Percentiles rank a stretch among this genome's conserved stretches.
Conservation (phyloP, 2,329 filamentous ascomycete species). For the Neofusicoccum umdonicola region DNA sequence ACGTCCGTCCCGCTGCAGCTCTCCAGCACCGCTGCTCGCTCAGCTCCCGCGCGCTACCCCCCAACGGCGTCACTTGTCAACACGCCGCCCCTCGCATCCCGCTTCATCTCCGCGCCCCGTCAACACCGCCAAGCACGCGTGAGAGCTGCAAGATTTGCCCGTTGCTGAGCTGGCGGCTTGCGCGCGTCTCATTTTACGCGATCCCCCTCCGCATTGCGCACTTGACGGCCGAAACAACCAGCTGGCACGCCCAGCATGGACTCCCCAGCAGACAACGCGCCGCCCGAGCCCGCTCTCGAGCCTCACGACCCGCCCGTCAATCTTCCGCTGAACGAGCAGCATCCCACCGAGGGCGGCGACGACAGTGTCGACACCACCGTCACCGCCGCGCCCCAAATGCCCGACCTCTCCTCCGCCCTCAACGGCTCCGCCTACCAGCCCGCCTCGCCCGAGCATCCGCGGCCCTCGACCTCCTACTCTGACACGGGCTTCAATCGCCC, state of each 20-base stretch:
- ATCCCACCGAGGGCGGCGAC: conserved; percentile 43
- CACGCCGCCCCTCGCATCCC: conserved; percentile 1
- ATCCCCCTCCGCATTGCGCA: conserved; percentile 12
- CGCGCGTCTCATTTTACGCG: neutral
- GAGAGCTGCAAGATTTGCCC: neutral
- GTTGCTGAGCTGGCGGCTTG: conserved; percentile 5
- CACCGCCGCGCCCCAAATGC: conserved; percentile 38
- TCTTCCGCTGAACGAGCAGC: conserved; percentile 25
- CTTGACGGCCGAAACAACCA: conserved; percentile 10
- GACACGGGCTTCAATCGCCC: conserved; percentile 48
- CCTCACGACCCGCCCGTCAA: conserved; percentile 17
- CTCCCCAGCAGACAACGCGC: conserved; percentile 15
- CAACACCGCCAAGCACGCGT: neutral
- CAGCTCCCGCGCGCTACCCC: conserved; percentile 10
- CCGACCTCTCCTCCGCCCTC: conserved; percentile 33
- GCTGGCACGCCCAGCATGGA: conserved; percentile 18
- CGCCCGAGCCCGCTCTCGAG: conserved; percentile 15
- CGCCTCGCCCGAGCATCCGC: conserved; percentile 29
- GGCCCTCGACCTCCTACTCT: conserved; percentile 55
- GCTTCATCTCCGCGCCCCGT: conserved; percentile 6
- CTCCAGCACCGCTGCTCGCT: neutral
- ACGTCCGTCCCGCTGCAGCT: neutral
- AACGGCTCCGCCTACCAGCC: conserved; percentile 45
- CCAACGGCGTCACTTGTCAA: conserved; percentile 7
- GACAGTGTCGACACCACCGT: conserved; percentile 49